phyloP scores from a whole-genome alignment of 2,329 filamentous ascomycete genomes.

The Trichoderma aggressivum region DNA sequence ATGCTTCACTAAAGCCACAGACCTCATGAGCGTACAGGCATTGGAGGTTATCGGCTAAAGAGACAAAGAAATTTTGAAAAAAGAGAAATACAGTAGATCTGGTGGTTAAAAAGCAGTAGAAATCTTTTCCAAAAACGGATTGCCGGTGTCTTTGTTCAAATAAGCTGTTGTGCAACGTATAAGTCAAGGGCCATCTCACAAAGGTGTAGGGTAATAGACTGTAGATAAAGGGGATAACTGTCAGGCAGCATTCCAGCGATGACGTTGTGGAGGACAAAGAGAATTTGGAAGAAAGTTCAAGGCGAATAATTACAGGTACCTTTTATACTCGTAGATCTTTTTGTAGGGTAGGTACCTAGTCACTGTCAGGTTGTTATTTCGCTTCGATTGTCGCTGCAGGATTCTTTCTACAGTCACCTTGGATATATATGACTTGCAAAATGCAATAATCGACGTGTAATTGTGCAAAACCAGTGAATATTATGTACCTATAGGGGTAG shows the following conservation, averaged over 20 bases:
- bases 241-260: not conserved
- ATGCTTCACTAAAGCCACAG: not conserved
- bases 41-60: not conserved
- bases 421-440: too few species aligned
- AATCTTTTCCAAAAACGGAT: not conserved
- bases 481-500: too few species aligned
- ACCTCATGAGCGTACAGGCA: not conserved
- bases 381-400: too few species aligned
- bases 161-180: too few species aligned
- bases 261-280: not conserved
- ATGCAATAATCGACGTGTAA: too few species aligned
- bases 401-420: too few species aligned
- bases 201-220: not conserved
- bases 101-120: constrained; percentile 8
- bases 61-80: constrained; percentile 24
- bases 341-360: not conserved
- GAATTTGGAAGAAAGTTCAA: not conserved
- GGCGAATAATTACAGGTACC: not conserved
- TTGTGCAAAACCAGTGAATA: too few species aligned
- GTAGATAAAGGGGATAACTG: not conserved
- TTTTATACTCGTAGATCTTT: too few species aligned
- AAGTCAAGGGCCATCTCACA: not conserved
- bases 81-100: constrained; percentile 20
- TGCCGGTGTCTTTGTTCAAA: not conserved
- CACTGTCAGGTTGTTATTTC: too few species aligned